Evolutionary conservation across 2,329 filamentous ascomycete species (phyloP), one percentile per base, ranked within the genome.

Genomic region (Fusarium chaquense): DNA sequence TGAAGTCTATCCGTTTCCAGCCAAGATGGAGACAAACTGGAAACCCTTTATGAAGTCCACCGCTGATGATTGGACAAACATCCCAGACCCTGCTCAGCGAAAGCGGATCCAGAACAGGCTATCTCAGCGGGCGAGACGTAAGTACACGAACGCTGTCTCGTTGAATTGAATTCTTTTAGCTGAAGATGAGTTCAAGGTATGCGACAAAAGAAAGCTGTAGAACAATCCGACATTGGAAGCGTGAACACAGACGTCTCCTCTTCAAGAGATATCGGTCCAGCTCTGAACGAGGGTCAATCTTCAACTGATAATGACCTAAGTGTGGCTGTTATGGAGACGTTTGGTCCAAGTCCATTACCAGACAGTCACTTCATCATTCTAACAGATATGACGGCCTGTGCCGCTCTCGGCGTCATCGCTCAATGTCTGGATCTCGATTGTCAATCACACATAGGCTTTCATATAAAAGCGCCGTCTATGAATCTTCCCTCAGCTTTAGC

Each of bases 81-180:
- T 71, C 8, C 49, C 52, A 3, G 68, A 71, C 20, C 54, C 61
- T 1, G 24, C n/a, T 5, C 49, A 71, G 15, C 51, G 65, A 5
- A 71, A 71, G 22, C 62, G 65, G 9, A 65, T 71, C 24, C 69
- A 71, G 44, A 71, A 71, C 45, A 58, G 69, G 30, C 58, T 71
- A 10, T 60, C 69, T 2, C 69, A 71, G 8, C 41, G 69, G 20
- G 68, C 68, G 1, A 57, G 68, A 20, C 55, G 69, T 71, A 49
- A 16, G 64, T 65, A 38, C 12, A 50, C 3, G 1, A 10, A 9
- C 18, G 4, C 12, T 26, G 8, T 2, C 1, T 13, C 2, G 3
- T 20, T 15, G 2, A 0, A 9, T 1, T 5, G 1, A 0, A 4
- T 12, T 4, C 5, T 0, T 5, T 3, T 3, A 6, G 15, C 58